Conservation (phyloP, 495 filamentous ascomycete species). For the Talaromyces trachyspermus region DNA sequence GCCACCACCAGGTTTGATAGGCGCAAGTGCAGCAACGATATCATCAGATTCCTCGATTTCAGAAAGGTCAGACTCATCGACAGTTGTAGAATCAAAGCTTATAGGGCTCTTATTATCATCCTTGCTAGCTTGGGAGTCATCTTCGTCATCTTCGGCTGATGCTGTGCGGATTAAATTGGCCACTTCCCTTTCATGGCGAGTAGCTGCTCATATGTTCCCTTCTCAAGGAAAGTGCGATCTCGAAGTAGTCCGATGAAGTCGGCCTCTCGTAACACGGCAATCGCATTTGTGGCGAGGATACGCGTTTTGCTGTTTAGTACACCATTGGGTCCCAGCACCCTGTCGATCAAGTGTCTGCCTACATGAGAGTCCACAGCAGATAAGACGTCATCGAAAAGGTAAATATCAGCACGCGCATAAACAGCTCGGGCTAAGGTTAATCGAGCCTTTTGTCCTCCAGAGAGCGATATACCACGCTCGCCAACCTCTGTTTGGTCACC, state of each 20-base stretch:
- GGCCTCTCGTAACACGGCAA: conserved; percentile 80
- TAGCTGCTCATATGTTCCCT: conserved; percentile 81
- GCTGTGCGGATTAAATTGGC: conserved; percentile 75
- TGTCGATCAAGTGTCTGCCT: conserved; percentile 87
- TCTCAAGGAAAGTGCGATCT: conserved; percentile 77
- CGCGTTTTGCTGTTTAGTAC: conserved; percentile 81
- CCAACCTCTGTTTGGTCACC: conserved; percentile 96
- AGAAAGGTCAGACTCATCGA: conserved; percentile 40
- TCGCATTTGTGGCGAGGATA: conserved; percentile 93
- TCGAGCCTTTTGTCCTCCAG: conserved; percentile 93
- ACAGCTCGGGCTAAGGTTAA: conserved; percentile 93
- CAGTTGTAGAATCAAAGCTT: conserved; percentile 47
- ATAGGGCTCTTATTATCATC: conserved; percentile 41
- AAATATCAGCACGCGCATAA: conserved; percentile 95
- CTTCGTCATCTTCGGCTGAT: conserved; percentile 55
- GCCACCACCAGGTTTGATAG: conserved; percentile 50
- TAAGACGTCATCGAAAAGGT: conserved; percentile 86
- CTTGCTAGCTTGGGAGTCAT: conserved; percentile 44
- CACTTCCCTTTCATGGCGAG: conserved; percentile 92
- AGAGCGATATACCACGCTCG: conserved; percentile 93
- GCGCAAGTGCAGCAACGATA: conserved; percentile 57
- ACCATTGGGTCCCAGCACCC: conserved; percentile 80
- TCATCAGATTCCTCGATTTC: conserved; percentile 70
- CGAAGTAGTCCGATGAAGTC: conserved; percentile 79
- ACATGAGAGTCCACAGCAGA: conserved; percentile 98